These are phyloP conservation scores for Piloderma croceum DNA, from an alignment of 768 basidiomycete genomes.

Conservation along the genomic window DNA sequence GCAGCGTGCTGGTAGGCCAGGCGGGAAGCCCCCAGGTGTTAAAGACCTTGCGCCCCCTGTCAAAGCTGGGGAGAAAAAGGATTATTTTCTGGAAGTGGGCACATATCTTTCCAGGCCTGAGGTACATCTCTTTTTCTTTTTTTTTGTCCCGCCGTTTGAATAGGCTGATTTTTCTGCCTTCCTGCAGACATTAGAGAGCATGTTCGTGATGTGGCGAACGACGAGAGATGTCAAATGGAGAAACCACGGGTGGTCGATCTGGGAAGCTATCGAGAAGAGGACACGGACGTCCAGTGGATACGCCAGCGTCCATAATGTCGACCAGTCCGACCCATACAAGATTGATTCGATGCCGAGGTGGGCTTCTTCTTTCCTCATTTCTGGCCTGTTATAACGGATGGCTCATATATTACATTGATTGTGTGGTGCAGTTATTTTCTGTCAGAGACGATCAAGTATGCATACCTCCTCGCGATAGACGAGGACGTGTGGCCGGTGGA, in stretches of 20 bases:
- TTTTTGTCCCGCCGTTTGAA: background rate
- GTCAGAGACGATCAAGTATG: constrained; percentile 48
- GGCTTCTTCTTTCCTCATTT: constrained; percentile 22
- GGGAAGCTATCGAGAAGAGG: constrained; percentile 44
- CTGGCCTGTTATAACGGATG: background rate
- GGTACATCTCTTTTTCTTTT: constrained; percentile 26
- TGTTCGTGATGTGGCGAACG: constrained; percentile 49
- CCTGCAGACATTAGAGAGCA: constrained; percentile 44
- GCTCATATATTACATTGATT: background rate
- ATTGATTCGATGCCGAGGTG: constrained; percentile 58
- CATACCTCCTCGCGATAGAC: constrained; percentile 61
- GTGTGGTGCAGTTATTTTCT: constrained; percentile 30
- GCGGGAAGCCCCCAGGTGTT: constrained; percentile 31
- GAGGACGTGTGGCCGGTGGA: constrained; percentile 44
- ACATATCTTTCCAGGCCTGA: constrained; percentile 45
- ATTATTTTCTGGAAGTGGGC: constrained; percentile 32
- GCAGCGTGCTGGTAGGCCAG: constrained; percentile 34
- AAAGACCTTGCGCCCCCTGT: constrained; percentile 18
- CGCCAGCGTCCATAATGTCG: constrained; percentile 37
- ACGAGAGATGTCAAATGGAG: constrained; percentile 48
- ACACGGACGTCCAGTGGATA: constrained; percentile 42
- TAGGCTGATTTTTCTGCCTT: constrained; percentile 1
- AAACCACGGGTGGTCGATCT: constrained; percentile 45
- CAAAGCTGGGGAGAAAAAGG: constrained; percentile 22
- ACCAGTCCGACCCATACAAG: constrained; percentile 22